Base-by-base conservation (phyloP, 2,329 filamentous ascomycete species). In the Sordariomycetes sp. region DNA sequence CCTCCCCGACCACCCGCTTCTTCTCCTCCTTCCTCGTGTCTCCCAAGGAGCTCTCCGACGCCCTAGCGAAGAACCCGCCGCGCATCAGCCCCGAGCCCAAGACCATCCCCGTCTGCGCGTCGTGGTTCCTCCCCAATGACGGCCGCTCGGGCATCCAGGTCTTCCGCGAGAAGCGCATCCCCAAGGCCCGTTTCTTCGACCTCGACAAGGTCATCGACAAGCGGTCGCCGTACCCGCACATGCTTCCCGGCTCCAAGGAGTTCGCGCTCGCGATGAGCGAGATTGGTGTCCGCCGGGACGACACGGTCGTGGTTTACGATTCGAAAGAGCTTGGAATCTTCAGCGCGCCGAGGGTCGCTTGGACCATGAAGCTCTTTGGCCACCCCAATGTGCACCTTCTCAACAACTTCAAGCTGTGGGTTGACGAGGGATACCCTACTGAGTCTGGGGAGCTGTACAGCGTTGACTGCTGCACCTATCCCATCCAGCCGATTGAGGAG, bases 51-150 rank as follows among this genome's bases (percentile, higher is more conserved):
- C 85, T 97, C 59, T 74, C 87, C 68, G 82, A 88, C 63, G 92
- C 91, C 56, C 80, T 99, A 56, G 86, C 88, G 72, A 88, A 87
- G 74, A 95, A 93, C 71, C 82, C 90, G 3, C 82, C 87, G 14
- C 88, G 87, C 57, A 88, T 93, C 65, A 90, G 89, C 60, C 88
- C 89, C 51, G 85, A 90, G 14, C 88, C 93, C 1, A 86, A 89
- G 64, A 87, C 95, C 51, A 85, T 99, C 58, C 89, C 94, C 2
- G 80, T 99, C 50, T 97, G 92, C 72, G 94, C 92, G 53, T 82
- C 90, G 25, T 99, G 94, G 94, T 99, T 97, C 69, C 82, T 99
- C 62, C 94, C 94, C 62, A 97, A 96, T 71, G 93, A 96, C 64
- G 83, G 83, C 58, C 86, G 91, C 61, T 89, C 83, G 55, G 94